Evolutionary conservation across 768 basidiomycete genomes (phyloP).

Genomic region (Cystobasidium onofrii): DNA sequence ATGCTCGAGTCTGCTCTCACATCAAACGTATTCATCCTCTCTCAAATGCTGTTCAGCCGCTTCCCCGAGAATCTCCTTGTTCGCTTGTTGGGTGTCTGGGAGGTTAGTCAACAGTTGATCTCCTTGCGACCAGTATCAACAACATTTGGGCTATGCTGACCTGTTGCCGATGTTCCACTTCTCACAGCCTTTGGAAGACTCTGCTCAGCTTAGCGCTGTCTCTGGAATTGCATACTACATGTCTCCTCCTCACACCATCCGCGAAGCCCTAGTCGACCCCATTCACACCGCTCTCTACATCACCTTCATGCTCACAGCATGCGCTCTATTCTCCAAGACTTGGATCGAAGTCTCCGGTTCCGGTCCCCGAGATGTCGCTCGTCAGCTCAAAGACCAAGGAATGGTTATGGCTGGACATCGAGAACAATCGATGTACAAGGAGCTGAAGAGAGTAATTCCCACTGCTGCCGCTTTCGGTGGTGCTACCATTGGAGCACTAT

Average conservation of each 20-base stretch:
- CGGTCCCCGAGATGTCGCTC: slow-evolving; percentile 90
- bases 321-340: slow-evolving; percentile 96
- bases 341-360: slow-evolving; percentile 99
- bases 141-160: neutral
- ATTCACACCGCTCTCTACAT: slow-evolving; percentile 88
- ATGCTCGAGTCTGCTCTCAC: slow-evolving; percentile 94
- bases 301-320: slow-evolving; percentile 82
- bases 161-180: neutral
- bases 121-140: slow-evolving; percentile 9
- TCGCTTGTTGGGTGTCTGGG: slow-evolving; percentile 89
- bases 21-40: slow-evolving; percentile 88
- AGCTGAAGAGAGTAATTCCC: slow-evolving; percentile 93
- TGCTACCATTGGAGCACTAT: slow-evolving; percentile 85
- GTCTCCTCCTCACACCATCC: slow-evolving; percentile 90
- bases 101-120: slow-evolving; percentile 59
- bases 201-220: slow-evolving; percentile 77
- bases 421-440: slow-evolving; percentile 98
- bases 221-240: slow-evolving; percentile 97
- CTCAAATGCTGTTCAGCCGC: slow-evolving; percentile 84
- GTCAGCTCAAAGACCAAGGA: slow-evolving; percentile 95
- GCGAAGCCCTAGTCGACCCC: slow-evolving; percentile 78
- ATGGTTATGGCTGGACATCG: slow-evolving; percentile 80
- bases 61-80: slow-evolving; percentile 90
- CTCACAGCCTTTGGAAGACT: slow-evolving; percentile 80
- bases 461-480: slow-evolving; percentile 96